Evolutionary conservation across 768 basidiomycete species (phyloP), one percentile per base, ranked within the genome.

Genomic region (Calvatia gigantea): DNA sequence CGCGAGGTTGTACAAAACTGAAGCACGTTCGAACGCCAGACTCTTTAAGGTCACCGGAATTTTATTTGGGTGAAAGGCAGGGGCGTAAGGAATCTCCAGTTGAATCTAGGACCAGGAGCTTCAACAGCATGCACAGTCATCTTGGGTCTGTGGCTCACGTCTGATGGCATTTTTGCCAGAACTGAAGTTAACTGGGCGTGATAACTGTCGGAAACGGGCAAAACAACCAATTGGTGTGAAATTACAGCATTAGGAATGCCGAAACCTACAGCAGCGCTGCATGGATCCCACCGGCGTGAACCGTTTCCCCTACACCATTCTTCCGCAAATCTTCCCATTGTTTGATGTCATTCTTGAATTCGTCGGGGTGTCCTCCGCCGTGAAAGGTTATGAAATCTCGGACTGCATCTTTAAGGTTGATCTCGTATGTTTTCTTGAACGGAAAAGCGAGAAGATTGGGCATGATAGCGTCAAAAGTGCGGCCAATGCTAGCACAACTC

Each of bases 141-240:
- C 37, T 31, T 11, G 37, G 31, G 27, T 29, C 35, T 51, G 42
- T 43, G 25, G 66, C 72, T 64, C 54, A 85, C 95, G 69, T 96
- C 85, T 6, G 79, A 70, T 2, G 96, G 95, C 6, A 98, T 74
- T 66, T 98, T 98, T 11, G 86, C 84, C 58, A 91, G 70, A 29
- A 94, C 81, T 58, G 88, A 94, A 0, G 85, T 75, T 33, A 98
- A 82, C 66, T 96, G 95, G 3, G 93, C 90, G 61, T 97, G 90
- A 67, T 98, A 98, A 42, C 96, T 98, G 64, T 32, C 43, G 45
- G 54, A 47, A 59, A 59, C 32, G 38, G 14, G 51, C 14, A 29
- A 43, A 44, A 2, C 32, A 27, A 11, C 50, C 4, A 29, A 33
- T 46, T 44, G 41, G 41, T 31, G 14, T 55, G 43, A 38, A 46